Base-by-base conservation (phyloP, 306 rosid genomes). In the Macrotyloma uniflorum region DNA sequence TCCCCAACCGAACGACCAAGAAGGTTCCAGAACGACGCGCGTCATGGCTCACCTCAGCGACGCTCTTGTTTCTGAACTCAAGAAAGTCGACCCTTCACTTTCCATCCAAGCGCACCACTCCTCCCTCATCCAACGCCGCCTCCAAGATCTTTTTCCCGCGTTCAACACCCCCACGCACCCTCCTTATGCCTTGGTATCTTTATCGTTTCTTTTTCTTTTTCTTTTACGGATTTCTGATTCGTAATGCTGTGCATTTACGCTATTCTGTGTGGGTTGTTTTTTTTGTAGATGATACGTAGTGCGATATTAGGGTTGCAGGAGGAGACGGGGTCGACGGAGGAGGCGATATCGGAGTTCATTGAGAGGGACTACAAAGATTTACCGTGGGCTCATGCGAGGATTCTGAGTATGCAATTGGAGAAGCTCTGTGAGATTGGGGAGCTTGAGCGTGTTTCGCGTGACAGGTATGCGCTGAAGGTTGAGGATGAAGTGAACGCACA, bases 351-450 rank as follows among this genome's bases (percentile, higher is more conserved):
- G 1, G 75, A 72, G 50, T 87, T 67, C 42, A 55, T 87, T 8
- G 1, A 5, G 12, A 74, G 20, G 46, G 73, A 79, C 15, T 76
- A 81, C 8, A 11, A 82, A 2, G 83, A 84, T 71, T 84, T 87
- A 63, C 88, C 90, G 0, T 61, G 64, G 85, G 86, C 88, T 2
- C 90, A 87, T 75, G 19, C 2, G 22, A 84, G 35, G 70, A 78
- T 87, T 75, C 51, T 87, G 38, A 38, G 71, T 59, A 0, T 66
- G 68, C 86, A 87, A 53, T 8, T 87, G 49, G 50, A 26, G 26
- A 82, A 24, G 26, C 80, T 87, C 70, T 71, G 88, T 38, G n/a
- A 51, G 53, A 26, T 3, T 28, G 64, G 47, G 67, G 86, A 87
- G 59, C n/a, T 87, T 38, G 47, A 6, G 14, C 35, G 68, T 16